Evolutionary conservation across 1,139 yeast species (phyloP), one percentile per base, ranked within the genome.

Genomic region (Candida dubliniensis): DNA sequence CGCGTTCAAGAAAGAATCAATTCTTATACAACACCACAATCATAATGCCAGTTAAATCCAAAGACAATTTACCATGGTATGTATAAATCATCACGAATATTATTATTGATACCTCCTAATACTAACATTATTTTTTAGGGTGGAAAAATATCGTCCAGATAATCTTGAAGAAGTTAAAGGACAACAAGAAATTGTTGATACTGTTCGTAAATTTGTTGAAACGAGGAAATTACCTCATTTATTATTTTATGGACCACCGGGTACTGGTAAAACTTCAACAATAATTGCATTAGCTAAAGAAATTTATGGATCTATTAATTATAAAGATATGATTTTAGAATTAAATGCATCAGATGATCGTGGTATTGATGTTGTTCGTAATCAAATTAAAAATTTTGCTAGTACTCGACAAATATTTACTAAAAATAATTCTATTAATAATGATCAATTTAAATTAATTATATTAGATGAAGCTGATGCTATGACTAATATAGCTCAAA

Each of bases 401-500:
- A 79, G 88, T 40, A 93, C 99, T 1, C 81, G 89, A 74, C 99
- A 95, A 63, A 93, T 95, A 45, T 95, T 93, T 67, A 43, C 47
- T 3, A 33, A 23, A 26, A 13, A 40, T 5, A 18, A 18, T 5
- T 18, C 5, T 5, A 18, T 18, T 5, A 18, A n/a, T n/a, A 18
- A 18, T 47, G 66, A 67, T 46, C 90, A 93, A 12, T 93, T 91
- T 74, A 95, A 95, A 60, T 73, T 95, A 54, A 86, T 95, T 47
- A 89, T 95, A 31, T 72, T 95, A 52, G 99, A 95, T 68, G 99
- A 95, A 67, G 99, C 99, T 0, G 99, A 95, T 66, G 96, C 99
- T 37, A 95, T 95, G 99, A 93, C 99, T 1, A 84, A 87, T 48
- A 96, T 87, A 8, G 99, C 99, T 0, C 69, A 95, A 63, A 93